Evolutionary conservation across 176 grass and related monocot genomes (phyloP).

Genomic region (Carex scoparia): DNA sequence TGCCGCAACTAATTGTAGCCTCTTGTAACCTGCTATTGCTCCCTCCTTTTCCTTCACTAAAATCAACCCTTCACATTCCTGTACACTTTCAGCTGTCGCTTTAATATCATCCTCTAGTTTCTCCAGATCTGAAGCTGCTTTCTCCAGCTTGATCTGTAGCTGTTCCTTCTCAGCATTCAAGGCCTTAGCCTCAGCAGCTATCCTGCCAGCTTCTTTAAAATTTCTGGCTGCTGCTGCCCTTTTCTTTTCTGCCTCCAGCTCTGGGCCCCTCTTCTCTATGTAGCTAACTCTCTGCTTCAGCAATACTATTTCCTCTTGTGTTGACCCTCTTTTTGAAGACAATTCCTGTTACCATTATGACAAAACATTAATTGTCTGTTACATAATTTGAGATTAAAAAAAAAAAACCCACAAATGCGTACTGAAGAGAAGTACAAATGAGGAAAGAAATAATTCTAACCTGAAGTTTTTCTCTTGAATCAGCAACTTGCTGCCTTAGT

Average conservation of each 20-base stretch:
- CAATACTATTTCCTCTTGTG: conserved; percentile 68
- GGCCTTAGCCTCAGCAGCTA: conserved; percentile 79
- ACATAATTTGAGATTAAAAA: conserved; percentile 5
- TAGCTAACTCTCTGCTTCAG: conserved; percentile 70
- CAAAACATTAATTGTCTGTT: conserved; percentile 4
- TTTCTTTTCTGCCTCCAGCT: conserved; percentile 96
- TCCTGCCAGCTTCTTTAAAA: conserved; percentile 86
- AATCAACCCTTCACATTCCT: conserved; percentile 72
- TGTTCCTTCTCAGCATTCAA: conserved; percentile 82
- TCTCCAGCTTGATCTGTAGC: conserved; percentile 54
- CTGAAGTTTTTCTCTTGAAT: conserved; percentile 86
- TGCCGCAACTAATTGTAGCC: conserved; percentile 54
- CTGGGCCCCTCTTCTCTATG: conserved; percentile 83
- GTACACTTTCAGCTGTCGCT: conserved; percentile 54
- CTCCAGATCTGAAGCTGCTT: conserved; percentile 52
- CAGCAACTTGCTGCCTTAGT: conserved; percentile 70
- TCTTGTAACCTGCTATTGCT: conserved; percentile 74
- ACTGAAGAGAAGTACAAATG: not conserved
- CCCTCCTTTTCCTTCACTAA: conserved; percentile 76
- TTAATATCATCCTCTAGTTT: conserved; percentile 70
- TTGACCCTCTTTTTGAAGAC: conserved; percentile 62
- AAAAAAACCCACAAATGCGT: not conserved
- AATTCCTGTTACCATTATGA: conserved; percentile 60
- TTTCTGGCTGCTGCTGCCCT: conserved; percentile 87
- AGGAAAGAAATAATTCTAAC: conserved; percentile 29